Conservation (phyloP, 768 basidiomycete species). For the Calocybe cyanea region DNA sequence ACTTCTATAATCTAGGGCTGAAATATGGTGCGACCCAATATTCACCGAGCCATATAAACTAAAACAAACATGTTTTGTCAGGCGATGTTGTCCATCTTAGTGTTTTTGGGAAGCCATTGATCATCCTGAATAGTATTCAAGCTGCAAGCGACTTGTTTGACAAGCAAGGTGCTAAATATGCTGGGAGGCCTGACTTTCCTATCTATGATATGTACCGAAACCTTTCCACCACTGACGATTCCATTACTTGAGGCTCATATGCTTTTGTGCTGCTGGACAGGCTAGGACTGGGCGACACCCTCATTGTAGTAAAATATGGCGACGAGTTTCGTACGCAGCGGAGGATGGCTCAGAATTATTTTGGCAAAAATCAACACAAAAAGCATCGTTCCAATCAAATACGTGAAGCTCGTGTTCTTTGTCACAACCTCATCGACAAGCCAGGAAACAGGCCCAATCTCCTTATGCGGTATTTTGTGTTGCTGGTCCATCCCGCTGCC, state of each 20-base stretch:
- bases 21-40: constrained; percentile 25
- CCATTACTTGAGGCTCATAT: background rate
- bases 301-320: constrained; percentile 20
- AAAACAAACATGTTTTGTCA: constrained; percentile 1
- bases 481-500: too few relatives aligned
- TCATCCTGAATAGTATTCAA: constrained; percentile 21
- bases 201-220: constrained; percentile 14
- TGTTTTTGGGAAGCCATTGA: constrained; percentile 21
- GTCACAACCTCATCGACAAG: constrained; percentile 22
- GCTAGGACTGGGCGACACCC: constrained; percentile 13
- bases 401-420: constrained; percentile 27
- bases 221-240: too few relatives aligned
- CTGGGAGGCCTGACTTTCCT: constrained; percentile 17
- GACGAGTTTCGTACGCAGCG: constrained; percentile 20
- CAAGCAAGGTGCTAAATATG: constrained; percentile 22
- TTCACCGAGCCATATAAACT: background rate
- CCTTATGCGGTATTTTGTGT: constrained; percentile 5
- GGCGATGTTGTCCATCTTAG: constrained; percentile 18
- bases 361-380: constrained; percentile 19
- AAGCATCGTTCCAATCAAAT: constrained; percentile 23
- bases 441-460: constrained; percentile 15
- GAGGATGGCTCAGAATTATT: constrained; percentile 16
- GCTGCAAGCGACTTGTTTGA: constrained; percentile 24
- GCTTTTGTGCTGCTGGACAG: constrained; percentile 7
- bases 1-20: constrained; percentile 27